Base-by-base conservation (phyloP, 2,329 filamentous ascomycete species). In the Taxawa tesnikishii region DNA sequence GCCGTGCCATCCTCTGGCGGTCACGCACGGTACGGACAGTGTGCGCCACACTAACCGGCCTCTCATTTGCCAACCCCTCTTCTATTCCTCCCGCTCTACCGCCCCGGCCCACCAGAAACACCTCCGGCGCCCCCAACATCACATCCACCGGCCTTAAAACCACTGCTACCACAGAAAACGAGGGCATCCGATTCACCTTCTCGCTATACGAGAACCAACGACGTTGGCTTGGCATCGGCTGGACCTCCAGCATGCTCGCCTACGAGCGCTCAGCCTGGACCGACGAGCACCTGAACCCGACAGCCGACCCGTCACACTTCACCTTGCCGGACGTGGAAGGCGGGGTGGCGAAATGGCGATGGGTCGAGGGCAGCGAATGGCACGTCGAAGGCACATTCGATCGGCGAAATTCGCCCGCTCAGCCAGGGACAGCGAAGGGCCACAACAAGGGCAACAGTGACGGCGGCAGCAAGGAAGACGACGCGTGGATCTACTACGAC, bases 401-500 rank as follows among this genome's bases (percentile, higher is more conserved):
- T 16, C 7, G 7, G 12, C 33, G 63, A 65, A 63, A 71, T 1
- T 68, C 19, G 19, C 8, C 19, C n/a, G 19, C 8, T 8, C 8
- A 2, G 8, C 8, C 8, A n/a, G 19, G 19, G 19, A 23, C 19
- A n/a, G 19, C 8, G 8, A 23, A 23, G 19, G 19, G 19, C 8
- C 19, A 23, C n/a, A 23, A n/a, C 14, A 45, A 44, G 19, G 38
- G 31, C 16, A 39, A 43, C 7, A 46, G 43, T 5, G 45, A 38
- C 9, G 49, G 50, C 6, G 49, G 47, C 9, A 54, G 54, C 2
- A 26, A 30, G n/a, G 62, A 65, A 15, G 79, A 72, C 3, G 75
- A 78, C 44, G 90, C 87, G 1, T 98, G 90, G 90, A 83, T 94
- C 23, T 98, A 90, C 56, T 98, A 94, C 51, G 90, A 98, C 50